Evolutionary conservation across 2,329 filamentous ascomycete species (phyloP).

Genomic region (Monosporascus sp.): DNA sequence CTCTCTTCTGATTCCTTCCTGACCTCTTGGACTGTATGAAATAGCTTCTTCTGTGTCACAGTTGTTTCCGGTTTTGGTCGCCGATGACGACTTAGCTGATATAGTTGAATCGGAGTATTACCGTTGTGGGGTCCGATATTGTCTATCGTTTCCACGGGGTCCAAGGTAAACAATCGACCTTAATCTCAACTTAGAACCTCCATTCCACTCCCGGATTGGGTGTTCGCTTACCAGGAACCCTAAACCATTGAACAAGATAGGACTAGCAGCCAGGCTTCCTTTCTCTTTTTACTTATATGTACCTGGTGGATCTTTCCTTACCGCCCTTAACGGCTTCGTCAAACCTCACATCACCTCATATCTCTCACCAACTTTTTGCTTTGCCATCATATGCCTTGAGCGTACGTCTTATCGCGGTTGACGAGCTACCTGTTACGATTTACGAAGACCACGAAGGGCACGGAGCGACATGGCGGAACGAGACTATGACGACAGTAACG

Average conservation of each 20-base stretch:
- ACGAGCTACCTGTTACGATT: conserved; percentile 6
- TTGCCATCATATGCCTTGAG: background rate
- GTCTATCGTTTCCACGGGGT: background rate
- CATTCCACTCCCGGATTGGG: background rate
- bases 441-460: conserved; percentile 11
- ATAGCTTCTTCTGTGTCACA: background rate
- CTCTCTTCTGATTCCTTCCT: no score
- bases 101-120: background rate
- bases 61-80: background rate
- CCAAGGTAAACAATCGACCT: background rate
- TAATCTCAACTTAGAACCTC: background rate
- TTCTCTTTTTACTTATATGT: no score
- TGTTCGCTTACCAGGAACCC: background rate
- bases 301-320: background rate
- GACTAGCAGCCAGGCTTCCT: no score
- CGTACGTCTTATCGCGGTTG: background rate
- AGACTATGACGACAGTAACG: conserved; percentile 44
- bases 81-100: background rate
- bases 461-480: conserved; percentile 41
- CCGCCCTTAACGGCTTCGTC: background rate
- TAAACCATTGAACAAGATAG: no score
- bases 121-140: background rate
- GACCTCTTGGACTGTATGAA: no score
- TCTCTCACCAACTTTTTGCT: background rate
- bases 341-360: background rate